Evolutionary conservation across 495 filamentous ascomycete species (phyloP), one percentile per base, ranked within the genome.

Genomic region (Neurospora tetrasperma): DNA sequence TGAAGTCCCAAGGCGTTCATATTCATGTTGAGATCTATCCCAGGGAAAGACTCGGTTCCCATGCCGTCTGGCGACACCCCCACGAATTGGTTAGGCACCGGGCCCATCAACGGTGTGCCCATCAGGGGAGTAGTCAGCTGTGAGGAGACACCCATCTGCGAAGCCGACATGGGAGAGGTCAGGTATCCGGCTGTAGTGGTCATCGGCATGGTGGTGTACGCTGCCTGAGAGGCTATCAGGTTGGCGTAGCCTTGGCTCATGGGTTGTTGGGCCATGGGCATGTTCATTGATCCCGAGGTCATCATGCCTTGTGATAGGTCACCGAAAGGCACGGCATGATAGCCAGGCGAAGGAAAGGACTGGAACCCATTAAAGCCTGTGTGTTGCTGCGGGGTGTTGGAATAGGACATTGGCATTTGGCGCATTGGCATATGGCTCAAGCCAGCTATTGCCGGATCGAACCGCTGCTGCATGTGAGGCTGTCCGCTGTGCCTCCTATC

Each of bases 1-100:
- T 83, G 84, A 31, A 85, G 78, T 2, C 83, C 83, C 39, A 86
- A 62, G 2, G 80, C 75, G 42, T 82, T 76, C 27, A 78, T 74
- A 4, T 78, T 70, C 70, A 85, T 74, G 38, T 82, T 76, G 8
- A 78, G 73, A 5, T 78, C 71, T 46, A 85, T 71, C 14, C 75
- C 75, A 2, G 82, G 82, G 10, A 84, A 85, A 3, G 79, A 76
- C 44, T 84, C 46, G 0, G 20, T 54, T 3, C 46, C 84, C 1
- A 79, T 16, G 1, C 27, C 35, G 7, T 79, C 79, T 5, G 75
- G 66, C 16, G 77, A 10, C 43, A 76, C 70, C 3, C 73, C 54
- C 35, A 76, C 75, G 62, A 75, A 80, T 16, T 71, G 71, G 72
- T 73, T 73, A 20, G 74, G 69, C 18, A 44, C 11, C 8, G 72